A percentile compares a stretch with the other conserved stretches of the same genome.
Conservation (phyloP, 2,329 filamentous ascomycete species). For the Colletotrichum godetiae region DNA sequence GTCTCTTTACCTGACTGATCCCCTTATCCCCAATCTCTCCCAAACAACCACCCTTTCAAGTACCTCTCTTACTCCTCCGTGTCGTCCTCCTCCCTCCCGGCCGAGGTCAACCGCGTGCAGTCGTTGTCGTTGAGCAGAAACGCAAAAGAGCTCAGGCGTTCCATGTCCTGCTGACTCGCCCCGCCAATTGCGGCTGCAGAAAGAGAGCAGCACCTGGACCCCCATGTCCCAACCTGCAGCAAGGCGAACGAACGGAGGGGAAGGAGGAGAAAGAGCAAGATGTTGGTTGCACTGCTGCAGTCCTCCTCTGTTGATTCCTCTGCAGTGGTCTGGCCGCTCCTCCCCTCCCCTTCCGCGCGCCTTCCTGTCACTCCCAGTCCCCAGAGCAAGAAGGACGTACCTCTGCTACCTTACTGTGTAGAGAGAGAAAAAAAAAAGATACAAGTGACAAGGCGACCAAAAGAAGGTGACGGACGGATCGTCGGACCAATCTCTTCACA, state of each 20-base stretch:
- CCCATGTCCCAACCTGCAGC: neutral
- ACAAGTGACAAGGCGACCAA: neutral
- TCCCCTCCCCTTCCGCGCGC: neutral
- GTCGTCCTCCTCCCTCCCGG: neutral
- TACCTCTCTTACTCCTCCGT: too few species aligned
- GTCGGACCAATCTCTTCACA: slow-evolving; percentile 4
- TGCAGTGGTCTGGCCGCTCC: neutral
- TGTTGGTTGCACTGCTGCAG: neutral
- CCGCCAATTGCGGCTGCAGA: slow-evolving; percentile 15
- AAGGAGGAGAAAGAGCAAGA: neutral
- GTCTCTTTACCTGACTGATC: neutral
- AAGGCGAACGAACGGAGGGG: neutral
- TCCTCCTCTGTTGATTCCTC: too few species aligned
- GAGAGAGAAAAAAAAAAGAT: neutral
- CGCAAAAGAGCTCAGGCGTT: neutral
- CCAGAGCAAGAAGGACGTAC: neutral
- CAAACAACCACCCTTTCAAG: neutral
- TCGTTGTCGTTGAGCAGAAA: neutral
- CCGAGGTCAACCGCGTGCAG: neutral
- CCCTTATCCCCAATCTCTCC: neutral
- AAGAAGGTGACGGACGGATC: neutral
- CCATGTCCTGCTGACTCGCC: slow-evolving; percentile 22
- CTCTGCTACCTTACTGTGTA: too few species aligned
- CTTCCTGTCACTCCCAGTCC: neutral
- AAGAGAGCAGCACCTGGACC: neutral